Evolutionary conservation across 2,329 filamentous ascomycete genomes (phyloP).

Genomic region (Ophiostoma sp.): DNA sequence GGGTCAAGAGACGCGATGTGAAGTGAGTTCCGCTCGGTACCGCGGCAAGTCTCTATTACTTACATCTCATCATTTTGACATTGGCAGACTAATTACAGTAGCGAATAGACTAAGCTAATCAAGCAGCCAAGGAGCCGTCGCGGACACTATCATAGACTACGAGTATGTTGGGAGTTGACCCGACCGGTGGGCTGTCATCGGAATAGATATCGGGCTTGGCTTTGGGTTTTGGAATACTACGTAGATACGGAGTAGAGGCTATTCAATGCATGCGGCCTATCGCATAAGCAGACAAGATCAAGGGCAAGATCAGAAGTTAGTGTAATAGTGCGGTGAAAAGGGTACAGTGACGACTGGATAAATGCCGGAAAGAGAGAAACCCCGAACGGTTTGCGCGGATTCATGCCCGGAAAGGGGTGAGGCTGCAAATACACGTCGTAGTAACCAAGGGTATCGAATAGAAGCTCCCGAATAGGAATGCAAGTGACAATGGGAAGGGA

Average conservation of each 20-base stretch:
- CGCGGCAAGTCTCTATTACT: neutral
- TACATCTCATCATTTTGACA: neutral
- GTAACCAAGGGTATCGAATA: neutral
- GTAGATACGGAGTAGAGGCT: no score
- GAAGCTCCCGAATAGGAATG: no score
- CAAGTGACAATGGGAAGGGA: neutral
- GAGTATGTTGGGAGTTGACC: neutral
- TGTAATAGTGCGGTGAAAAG: neutral
- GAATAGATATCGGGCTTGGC: no score
- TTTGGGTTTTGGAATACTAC: no score
- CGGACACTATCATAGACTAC: neutral
- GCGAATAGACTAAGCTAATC: neutral
- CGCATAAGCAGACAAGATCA: neutral
- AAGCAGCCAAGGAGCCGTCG: neutral
- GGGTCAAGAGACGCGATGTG: neutral
- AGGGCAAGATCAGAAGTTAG: neutral
- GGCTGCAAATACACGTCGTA: neutral
- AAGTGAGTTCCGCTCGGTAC: neutral
- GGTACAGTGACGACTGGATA: neutral
- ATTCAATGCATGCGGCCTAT: no score
- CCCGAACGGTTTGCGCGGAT: neutral
- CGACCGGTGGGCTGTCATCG: neutral
- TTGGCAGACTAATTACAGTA: neutral
- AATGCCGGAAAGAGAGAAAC: neutral
- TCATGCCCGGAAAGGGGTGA: constrained; percentile 8